Conservation (phyloP, 306 rosid species). For the Cicer arietinum region DNA sequence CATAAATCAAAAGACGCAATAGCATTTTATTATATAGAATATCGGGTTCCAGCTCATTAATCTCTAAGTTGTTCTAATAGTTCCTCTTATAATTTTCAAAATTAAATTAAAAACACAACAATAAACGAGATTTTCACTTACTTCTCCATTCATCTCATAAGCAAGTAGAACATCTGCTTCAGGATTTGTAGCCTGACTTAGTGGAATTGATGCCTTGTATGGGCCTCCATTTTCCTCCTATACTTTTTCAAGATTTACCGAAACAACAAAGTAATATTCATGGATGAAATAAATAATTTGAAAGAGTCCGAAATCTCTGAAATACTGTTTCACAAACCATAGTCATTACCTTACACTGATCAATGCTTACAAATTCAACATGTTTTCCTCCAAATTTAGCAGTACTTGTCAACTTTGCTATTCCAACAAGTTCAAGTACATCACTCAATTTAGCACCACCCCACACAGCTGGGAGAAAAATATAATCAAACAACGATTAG, state of each 20-base stretch:
- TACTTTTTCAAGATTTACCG: constrained; percentile 15
- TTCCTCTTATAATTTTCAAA: too few relatives aligned
- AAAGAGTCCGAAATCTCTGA: constrained; percentile 15
- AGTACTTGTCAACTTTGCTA: constrained; percentile 60
- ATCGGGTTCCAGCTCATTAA: too few relatives aligned
- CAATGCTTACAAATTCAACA: constrained; percentile 93
- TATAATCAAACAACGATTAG: constrained; percentile 22
- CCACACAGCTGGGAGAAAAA: constrained; percentile 73
- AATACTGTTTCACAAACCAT: constrained; percentile 7
- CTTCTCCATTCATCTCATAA: constrained; percentile 97
- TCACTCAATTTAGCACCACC: constrained; percentile 88
- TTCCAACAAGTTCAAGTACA: constrained; percentile 87
- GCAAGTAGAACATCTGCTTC: constrained; percentile 93
- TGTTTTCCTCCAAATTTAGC: constrained; percentile 80
- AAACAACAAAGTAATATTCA: constrained; percentile 8
- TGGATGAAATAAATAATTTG: background rate
- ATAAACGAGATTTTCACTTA: constrained; percentile 46
- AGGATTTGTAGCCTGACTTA: constrained; percentile 89
- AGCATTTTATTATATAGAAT: too few relatives aligned
- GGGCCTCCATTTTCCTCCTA: constrained; percentile 99
- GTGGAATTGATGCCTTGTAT: constrained; percentile 94
- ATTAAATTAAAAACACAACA: background rate
- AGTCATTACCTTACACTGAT: constrained; percentile 79
- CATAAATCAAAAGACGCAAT: too few relatives aligned
- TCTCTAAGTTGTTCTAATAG: too few relatives aligned